A percentile compares a stretch with the other conserved stretches of the same genome.
phyloP scores from a whole-genome alignment of 2,329 filamentous ascomycete genomes.

The Penicillium paneum region DNA sequence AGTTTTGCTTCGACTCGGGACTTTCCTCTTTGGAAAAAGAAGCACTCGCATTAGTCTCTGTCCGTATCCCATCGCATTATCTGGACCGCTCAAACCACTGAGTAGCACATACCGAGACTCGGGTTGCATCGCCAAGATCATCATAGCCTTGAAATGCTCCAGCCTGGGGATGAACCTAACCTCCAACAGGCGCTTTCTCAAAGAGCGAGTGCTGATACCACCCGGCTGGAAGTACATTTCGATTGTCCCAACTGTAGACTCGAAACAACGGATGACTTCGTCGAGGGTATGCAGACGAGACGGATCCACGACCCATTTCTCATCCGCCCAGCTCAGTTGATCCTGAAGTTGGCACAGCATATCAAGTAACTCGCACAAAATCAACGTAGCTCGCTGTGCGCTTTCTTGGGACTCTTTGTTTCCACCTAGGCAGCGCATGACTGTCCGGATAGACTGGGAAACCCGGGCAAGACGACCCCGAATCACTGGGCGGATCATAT shows the following conservation, averaged over 20 bases:
- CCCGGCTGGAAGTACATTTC: conserved; percentile 34
- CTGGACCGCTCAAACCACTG: background rate
- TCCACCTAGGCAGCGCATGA: conserved; percentile 22
- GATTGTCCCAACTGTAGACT: conserved; percentile 23
- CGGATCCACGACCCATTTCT: conserved; percentile 23
- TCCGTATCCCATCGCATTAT: background rate
- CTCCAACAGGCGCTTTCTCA: conserved; percentile 28
- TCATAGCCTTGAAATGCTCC: conserved; percentile 31
- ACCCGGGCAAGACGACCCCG: conserved; percentile 16
- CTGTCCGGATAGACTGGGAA: conserved; percentile 18
- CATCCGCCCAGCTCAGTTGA: conserved; percentile 21
- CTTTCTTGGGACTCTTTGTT: conserved; percentile 27
- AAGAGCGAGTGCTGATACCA: conserved; percentile 26
- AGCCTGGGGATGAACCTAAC: conserved; percentile 26
- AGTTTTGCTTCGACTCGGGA: conserved; percentile 1
- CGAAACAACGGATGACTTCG: conserved; percentile 24
- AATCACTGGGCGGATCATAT: conserved; percentile 12
- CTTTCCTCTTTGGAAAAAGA: background rate
- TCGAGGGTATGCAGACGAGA: conserved; percentile 19
- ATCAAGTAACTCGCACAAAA: conserved; percentile 26
- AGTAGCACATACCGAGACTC: conserved; percentile 18
- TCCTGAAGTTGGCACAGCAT: conserved; percentile 25
- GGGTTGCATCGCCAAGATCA: conserved; percentile 28
- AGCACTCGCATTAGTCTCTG: background rate
- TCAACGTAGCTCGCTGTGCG: conserved; percentile 18